A percentile compares a stretch with the other conserved stretches of the same genome.
phyloP scores from a whole-genome alignment of 441 rosid genomes.

The Eugenia klotzschiana region DNA sequence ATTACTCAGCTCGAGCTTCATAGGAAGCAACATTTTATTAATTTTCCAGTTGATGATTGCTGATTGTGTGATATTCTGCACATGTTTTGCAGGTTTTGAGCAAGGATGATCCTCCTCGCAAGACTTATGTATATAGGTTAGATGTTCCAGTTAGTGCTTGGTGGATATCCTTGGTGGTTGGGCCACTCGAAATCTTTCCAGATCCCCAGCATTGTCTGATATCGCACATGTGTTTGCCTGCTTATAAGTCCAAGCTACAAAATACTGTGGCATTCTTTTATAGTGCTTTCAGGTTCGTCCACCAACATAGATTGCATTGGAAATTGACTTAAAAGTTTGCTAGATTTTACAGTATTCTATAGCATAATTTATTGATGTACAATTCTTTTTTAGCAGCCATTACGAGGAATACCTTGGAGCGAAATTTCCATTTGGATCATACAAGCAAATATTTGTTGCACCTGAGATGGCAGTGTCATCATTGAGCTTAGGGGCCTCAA shows the following conservation, averaged over 20 bases:
- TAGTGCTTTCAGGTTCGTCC: constrained; percentile 70
- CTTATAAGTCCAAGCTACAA: constrained; percentile 43
- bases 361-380: constrained; percentile 6
- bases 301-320: neutral
- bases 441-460: constrained; percentile 81
- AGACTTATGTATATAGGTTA: constrained; percentile 73
- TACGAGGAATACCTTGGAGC: constrained; percentile 83
- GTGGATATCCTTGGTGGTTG: constrained; percentile 84
- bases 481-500: constrained; percentile 63
- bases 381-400: constrained; percentile 40
- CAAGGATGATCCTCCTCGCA: constrained; percentile 78
- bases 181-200: constrained; percentile 75
- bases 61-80: neutral
- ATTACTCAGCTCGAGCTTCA: neutral
- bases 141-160: constrained; percentile 72
- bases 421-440: constrained; percentile 82
- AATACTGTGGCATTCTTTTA: constrained; percentile 80
- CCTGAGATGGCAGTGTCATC: constrained; percentile 83
- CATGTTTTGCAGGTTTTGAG: constrained; percentile 51
- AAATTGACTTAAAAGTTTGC: neutral
- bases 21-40: neutral
- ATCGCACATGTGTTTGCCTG: constrained; percentile 70
- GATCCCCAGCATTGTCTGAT: constrained; percentile 49
- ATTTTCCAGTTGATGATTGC: neutral
- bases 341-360: neutral